These are phyloP conservation scores for Paraphaeosphaeria minitans DNA, from an alignment of 2,329 filamentous ascomycete genomes.

Conservation along the genomic window DNA sequence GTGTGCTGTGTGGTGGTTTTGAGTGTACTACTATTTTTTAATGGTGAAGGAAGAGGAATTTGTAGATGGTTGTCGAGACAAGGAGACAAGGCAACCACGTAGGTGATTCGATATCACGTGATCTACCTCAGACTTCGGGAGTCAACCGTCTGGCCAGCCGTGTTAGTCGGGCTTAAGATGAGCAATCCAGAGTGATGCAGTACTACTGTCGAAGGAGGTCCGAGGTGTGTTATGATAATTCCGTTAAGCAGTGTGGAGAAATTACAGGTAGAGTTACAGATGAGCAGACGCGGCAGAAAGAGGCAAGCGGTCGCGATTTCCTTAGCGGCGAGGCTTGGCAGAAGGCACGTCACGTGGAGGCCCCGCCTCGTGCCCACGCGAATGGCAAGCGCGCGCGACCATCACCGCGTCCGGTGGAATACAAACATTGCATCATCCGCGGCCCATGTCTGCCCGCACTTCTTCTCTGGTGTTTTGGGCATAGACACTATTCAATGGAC, in stretches of 20 bases:
- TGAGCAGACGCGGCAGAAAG: not conserved
- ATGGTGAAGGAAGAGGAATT: not conserved
- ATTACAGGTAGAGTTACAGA: not conserved
- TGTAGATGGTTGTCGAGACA: not conserved
- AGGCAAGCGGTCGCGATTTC: not conserved
- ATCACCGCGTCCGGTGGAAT: slow-evolving; percentile 13
- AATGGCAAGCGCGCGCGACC: slow-evolving; percentile 19
- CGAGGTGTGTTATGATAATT: not conserved
- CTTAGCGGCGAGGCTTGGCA: slow-evolving; percentile 1
- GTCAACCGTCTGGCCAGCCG: not conserved
- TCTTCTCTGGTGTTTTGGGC: slow-evolving; percentile 1
- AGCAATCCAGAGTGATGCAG: not conserved
- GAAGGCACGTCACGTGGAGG: not conserved
- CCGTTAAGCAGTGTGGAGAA: not conserved
- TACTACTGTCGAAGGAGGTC: not conserved
- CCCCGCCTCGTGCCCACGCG: slow-evolving; percentile 31
- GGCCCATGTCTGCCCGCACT: not conserved
- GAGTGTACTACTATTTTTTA: not conserved
- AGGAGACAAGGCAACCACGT: not conserved
- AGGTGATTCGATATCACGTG: not conserved
- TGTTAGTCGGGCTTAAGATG: not conserved
- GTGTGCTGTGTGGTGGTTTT: not conserved
- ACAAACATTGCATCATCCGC: slow-evolving; percentile 10
- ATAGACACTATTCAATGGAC: slow-evolving; percentile 68
- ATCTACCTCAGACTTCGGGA: not conserved